Conservation (phyloP, 2,329 filamentous ascomycete species). For the Hawksworthiomyces lignivorus region DNA sequence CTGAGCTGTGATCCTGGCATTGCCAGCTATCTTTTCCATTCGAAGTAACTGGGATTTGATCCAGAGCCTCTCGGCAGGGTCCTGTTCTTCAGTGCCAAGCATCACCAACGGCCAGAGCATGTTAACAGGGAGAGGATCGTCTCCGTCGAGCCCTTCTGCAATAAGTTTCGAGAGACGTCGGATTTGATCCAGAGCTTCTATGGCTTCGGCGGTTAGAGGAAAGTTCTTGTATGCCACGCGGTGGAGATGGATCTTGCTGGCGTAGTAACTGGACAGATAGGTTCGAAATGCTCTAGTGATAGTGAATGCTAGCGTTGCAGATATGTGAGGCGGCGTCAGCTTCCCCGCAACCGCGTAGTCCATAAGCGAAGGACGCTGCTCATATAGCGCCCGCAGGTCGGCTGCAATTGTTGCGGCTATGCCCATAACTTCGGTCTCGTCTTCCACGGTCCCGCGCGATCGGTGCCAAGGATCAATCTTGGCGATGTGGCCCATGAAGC, state of each 20-base stretch:
- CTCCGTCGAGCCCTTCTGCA: constrained; percentile 29
- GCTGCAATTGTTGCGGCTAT: constrained; percentile 41
- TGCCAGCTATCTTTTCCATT: constrained; percentile 36
- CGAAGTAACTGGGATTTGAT: constrained; percentile 39
- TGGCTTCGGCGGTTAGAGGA: constrained; percentile 42
- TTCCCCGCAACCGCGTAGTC: constrained; percentile 47
- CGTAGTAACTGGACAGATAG: constrained; percentile 49
- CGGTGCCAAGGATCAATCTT: constrained; percentile 51
- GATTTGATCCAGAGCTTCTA: constrained; percentile 39
- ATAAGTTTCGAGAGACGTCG: constrained; percentile 39
- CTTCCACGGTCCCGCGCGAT: constrained; percentile 46
- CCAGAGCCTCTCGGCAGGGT: constrained; percentile 37
- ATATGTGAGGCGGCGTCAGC: constrained; percentile 39
- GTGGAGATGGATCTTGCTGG: constrained; percentile 48
- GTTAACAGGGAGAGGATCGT: constrained; percentile 43
- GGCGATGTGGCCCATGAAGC: constrained; percentile 49
- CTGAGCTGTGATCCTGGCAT: constrained; percentile 35
- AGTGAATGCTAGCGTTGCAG: constrained; percentile 38
- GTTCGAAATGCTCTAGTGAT: constrained; percentile 47
- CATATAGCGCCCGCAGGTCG: constrained; percentile 43
- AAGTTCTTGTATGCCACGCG: constrained; percentile 48
- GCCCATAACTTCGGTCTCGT: constrained; percentile 51
- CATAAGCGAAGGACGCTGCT: constrained; percentile 46
- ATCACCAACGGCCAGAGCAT: constrained; percentile 50
- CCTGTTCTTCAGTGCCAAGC: constrained; percentile 45